A percentile compares a stretch with the other conserved stretches of the same genome.
Conservation (phyloP, 768 basidiomycete species). For the Suillus decipiens region DNA sequence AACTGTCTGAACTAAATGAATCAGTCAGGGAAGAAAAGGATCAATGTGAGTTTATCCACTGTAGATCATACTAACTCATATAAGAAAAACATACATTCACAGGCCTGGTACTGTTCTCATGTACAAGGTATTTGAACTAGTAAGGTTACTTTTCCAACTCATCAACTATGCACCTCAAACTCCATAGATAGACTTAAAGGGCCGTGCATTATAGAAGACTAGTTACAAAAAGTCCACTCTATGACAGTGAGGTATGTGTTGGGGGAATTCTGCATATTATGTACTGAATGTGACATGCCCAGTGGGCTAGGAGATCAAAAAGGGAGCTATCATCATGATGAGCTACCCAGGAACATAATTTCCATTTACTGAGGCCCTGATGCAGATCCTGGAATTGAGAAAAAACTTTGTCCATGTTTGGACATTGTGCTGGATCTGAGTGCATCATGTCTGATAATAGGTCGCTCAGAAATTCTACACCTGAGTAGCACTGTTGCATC, state of each 20-base stretch:
- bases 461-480: constrained; percentile 26
- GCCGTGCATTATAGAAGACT: neutral
- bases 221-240: neutral
- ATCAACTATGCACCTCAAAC: too few relatives aligned
- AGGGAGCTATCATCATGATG: constrained; percentile 8
- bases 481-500: neutral
- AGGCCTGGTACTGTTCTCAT: too few relatives aligned
- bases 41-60: too few relatives aligned
- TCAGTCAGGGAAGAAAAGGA: too few relatives aligned
- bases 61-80: too few relatives aligned
- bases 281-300: constrained; percentile 17
- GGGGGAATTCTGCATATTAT: constrained; percentile 18
- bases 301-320: constrained; percentile 19
- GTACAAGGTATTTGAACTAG: too few relatives aligned
- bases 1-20: too few relatives aligned
- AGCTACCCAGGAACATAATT: constrained; percentile 32
- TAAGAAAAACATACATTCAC: too few relatives aligned
- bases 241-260: neutral
- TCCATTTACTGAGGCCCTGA: constrained; percentile 14
- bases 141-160: too few relatives aligned
- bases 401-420: constrained; percentile 28
- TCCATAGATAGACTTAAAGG: too few relatives aligned
- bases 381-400: constrained; percentile 21
- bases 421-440: constrained; percentile 33
- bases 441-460: constrained; percentile 37